These are phyloP conservation scores for Thielaviopsis populi DNA, from an alignment of 2,329 filamentous ascomycete genomes.

Conservation along the genomic window DNA sequence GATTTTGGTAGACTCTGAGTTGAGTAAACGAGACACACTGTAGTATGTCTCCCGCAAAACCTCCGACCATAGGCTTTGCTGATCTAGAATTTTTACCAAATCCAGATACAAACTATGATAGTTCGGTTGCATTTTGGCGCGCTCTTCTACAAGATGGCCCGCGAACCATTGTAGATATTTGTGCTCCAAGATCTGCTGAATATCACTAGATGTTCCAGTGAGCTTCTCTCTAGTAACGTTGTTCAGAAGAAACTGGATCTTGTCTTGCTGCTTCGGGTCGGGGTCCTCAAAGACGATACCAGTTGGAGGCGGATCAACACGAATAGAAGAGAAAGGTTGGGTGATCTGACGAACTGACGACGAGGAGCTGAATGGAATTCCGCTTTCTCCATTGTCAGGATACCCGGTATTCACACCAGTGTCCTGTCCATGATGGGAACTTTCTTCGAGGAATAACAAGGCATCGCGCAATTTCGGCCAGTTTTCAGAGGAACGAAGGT, in stretches of 20 bases:
- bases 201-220: conserved; percentile 65
- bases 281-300: conserved; percentile 64
- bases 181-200: conserved; percentile 62
- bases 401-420: background rate
- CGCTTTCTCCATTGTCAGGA: background rate
- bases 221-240: conserved; percentile 88
- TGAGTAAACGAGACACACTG: conserved; percentile 73
- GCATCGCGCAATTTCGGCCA: conserved; percentile 40
- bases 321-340: conserved; percentile 63
- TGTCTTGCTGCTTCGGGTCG: conserved; percentile 71
- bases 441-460: conserved; percentile 9
- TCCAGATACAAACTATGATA: conserved; percentile 90
- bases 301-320: conserved; percentile 53
- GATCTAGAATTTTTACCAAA: conserved; percentile 67
- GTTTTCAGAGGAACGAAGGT: conserved; percentile 70
- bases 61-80: conserved; percentile 67
- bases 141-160: conserved; percentile 82
- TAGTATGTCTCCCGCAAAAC: conserved; percentile 87
- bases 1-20: conserved; percentile 73
- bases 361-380: conserved; percentile 22
- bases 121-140: conserved; percentile 93
- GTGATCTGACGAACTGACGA: conserved; percentile 39
- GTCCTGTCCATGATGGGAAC: background rate
- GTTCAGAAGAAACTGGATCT: conserved; percentile 89
- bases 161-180: conserved; percentile 95